Evolutionary conservation across 116 monocot species (phyloP), one percentile per base, ranked within the genome.

Genomic region (Trichopus zeylanicus): DNA sequence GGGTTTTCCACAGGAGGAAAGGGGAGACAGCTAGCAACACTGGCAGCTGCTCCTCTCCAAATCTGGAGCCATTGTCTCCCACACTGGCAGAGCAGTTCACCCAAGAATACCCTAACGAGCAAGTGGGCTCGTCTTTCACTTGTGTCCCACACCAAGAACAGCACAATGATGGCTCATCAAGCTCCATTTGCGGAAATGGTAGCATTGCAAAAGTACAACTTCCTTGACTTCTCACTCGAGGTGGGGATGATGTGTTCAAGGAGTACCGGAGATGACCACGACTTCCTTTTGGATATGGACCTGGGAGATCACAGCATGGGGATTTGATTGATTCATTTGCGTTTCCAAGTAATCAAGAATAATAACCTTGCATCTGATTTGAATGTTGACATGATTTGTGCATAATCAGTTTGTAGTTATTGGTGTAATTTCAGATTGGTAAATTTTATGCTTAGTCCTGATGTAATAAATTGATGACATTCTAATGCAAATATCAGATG

Each of bases 1-100:
- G 93, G 59, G 93, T 93, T n/a, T 85, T 82, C 57, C 56, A 82
- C 63, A 93, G 88, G 69, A 73, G 42, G 49, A 87, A 78, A 29
- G 80, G 22, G 15, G 81, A 76, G 64, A 12, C 48, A 16, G 29
- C 7, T 53, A 61, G 55, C 6, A 22, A 9, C 22, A 47, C n/a
- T 59, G 56, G 21, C 35, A 56, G 55, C 56, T 65, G 56, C 26
- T 23, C 38, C 55, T 23, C 52, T n/a, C 24, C 28, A n/a, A n/a
- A n/a, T n/a, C n/a, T n/a, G n/a, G n/a, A n/a, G n/a, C n/a, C n/a
- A n/a, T n/a, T n/a, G n/a, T n/a, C n/a, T n/a, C n/a, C n/a, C n/a
- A n/a, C n/a, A n/a, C n/a, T n/a, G n/a, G n/a, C n/a, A n/a, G n/a
- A n/a, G n/a, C n/a, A n/a, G n/a, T n/a, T n/a, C n/a, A n/a, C n/a